A percentile compares a stretch with the other conserved stretches of the same genome.
These are phyloP conservation scores for Cercospora citrullina DNA, from an alignment of 2,329 filamentous ascomycete species.

Conservation along the genomic window DNA sequence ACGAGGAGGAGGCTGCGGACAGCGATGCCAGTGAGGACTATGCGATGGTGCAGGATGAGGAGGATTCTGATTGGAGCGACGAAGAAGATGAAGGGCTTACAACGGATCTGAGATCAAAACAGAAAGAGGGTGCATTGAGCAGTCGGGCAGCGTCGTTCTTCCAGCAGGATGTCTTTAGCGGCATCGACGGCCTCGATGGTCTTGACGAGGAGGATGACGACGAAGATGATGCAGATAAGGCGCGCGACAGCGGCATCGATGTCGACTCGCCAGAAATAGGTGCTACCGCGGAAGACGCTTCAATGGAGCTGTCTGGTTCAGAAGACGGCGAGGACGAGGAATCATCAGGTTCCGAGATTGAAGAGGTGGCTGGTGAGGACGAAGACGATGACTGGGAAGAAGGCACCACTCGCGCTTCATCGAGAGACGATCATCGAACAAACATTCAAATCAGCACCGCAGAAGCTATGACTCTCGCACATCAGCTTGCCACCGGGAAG, in stretches of 20 bases:
- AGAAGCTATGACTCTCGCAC: slow-evolving; percentile 96
- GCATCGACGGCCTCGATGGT: slow-evolving; percentile 65
- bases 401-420: slow-evolving; percentile 55
- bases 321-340: slow-evolving; percentile 21
- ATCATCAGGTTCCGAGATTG: slow-evolving; percentile 33
- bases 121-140: slow-evolving; percentile 62
- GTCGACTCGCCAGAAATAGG: slow-evolving; percentile 37
- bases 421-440: slow-evolving; percentile 55
- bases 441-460: slow-evolving; percentile 99
- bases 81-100: slow-evolving; percentile 52
- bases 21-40: slow-evolving; percentile 53
- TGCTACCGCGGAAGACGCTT: slow-evolving; percentile 27
- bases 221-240: slow-evolving; percentile 43
- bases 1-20: slow-evolving; percentile 59
- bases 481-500: slow-evolving; percentile 83
- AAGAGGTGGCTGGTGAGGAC: slow-evolving; percentile 39
- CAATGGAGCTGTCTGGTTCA: slow-evolving; percentile 16
- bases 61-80: slow-evolving; percentile 58
- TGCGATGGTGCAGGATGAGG: slow-evolving; percentile 55
- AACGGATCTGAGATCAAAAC: slow-evolving; percentile 58
- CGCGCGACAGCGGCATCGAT: slow-evolving; percentile 47
- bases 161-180: slow-evolving; percentile 90
- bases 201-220: slow-evolving; percentile 32
- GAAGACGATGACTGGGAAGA: slow-evolving; percentile 60
- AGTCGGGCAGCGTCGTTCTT: slow-evolving; percentile 88